Base-by-base conservation (phyloP, 352 stramenopile genomes). In the Pythium phragmiticola region DNA sequence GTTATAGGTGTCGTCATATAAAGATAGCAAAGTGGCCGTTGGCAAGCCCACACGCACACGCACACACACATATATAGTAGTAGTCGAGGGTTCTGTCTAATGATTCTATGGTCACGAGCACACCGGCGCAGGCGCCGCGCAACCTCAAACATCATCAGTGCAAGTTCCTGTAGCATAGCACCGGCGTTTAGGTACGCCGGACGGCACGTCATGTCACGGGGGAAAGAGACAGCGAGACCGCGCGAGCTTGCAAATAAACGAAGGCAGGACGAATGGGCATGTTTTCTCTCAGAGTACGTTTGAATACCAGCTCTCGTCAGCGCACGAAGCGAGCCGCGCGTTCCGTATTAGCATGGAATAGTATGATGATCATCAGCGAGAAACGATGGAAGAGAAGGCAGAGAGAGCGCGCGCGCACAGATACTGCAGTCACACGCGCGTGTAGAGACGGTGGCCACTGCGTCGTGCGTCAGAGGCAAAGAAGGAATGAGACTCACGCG, bases 321-420 rank as follows among this genome's bases (percentile, higher is more conserved):
- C 34, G 50, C 47, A 39, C 63, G 49, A 28, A 56, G 61, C 41
- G 21, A 69, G 54, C 64, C 52, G 61, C 57, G 72, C 55, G 65
- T 77, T 89, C 82, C 75, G 82, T 78, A 81, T 91, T 91, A 91
- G 82, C 82, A 91, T 91, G 80, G 80, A 87, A 81, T 87, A 73
- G 66, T 73, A 68, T 73, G 54, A 42, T 43, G 60, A 34, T 73
- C 66, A 66, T 73, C 66, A 68, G 14, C 11, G 66, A 73, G 66
- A 66, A 68, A 60, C 60, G 46, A 34, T 13, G n/a, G 21, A 23
- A 39, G 23, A 17, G 14, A 56, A 51, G 11, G 19, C 13, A 30
- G 13, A 47, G 16, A 39, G 34, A 39, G 34, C 7, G 34, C 7
- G 34, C 34, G 11, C 26, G 26, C 26, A 30, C 4, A 5, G 1